phyloP scores from a whole-genome alignment of 306 rosid species.

The Lathyrus sativus region DNA sequence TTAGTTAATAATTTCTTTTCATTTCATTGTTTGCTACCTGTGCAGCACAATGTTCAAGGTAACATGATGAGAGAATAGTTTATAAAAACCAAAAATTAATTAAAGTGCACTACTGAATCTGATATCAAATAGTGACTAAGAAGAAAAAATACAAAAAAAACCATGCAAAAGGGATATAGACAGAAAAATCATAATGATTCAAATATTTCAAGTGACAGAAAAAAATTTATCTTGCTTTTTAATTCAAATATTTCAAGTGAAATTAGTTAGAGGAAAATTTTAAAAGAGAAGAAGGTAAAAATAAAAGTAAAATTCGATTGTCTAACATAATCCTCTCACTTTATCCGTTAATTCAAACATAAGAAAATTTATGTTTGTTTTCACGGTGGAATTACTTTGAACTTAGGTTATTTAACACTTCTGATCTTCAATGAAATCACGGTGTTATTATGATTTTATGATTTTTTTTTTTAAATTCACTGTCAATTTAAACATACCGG shows the following conservation, averaged over 20 bases:
- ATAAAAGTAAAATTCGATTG: background rate
- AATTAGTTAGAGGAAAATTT: background rate
- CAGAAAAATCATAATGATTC: slow-evolving; percentile 7
- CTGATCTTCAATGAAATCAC: background rate
- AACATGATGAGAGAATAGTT: slow-evolving; percentile 29
- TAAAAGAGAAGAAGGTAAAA: background rate
- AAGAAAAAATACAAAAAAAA: slow-evolving; percentile 16
- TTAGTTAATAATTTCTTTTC: slow-evolving; percentile 14
- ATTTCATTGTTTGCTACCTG: slow-evolving; percentile 22
- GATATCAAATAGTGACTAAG: slow-evolving; percentile 27
- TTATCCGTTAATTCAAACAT: background rate
- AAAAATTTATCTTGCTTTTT: too few relatives aligned
- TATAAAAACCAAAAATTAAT: slow-evolving; percentile 35
- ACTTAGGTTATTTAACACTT: background rate
- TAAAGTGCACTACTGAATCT: slow-evolving; percentile 23
- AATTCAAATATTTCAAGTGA: background rate
- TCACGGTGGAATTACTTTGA: background rate
- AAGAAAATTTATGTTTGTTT: background rate
- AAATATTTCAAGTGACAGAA: too few relatives aligned
- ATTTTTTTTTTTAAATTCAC: background rate
- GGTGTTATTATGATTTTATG: background rate
- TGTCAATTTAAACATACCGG: background rate
- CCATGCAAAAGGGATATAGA: slow-evolving; percentile 39
- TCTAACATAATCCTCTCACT: too few relatives aligned
- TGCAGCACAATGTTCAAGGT: slow-evolving; percentile 44